Base-by-base conservation (phyloP, 345 rosid species). In the Psidium friedrichsthalianum region DNA sequence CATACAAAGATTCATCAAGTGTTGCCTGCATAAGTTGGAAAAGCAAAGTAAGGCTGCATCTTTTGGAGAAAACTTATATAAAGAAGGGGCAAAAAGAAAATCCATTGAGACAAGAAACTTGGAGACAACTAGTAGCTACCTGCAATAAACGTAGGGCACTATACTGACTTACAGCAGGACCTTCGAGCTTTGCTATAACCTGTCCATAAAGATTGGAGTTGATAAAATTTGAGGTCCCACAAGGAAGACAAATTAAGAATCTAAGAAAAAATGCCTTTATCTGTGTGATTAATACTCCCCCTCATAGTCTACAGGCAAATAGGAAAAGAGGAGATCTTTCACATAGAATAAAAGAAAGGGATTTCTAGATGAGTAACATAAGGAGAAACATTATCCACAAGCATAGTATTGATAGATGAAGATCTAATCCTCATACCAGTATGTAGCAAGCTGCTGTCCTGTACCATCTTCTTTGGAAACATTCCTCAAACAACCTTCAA, bases 361-460 rank as follows among this genome's bases (percentile, higher is more conserved):
- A 32, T 69, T n/a, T 42, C 11, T 21, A n/a, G 22, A 13, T 51
- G 32, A 55, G 56, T 55, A 53, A n/a, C 42, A 56, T 20, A 8
- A 58, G n/a, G 78, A 51, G 25, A 86, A 58, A 69, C n/a, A 69
- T 32, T 32, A 69, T 69, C 13, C 78, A 16, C 78, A 32, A 69
- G 44, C 32, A 85, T 44, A 12, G 8, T 54, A 80, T 27, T 56
- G 44, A 78, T 27, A 56, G 42, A 56, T 52, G 87, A 29, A 84
- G 86, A 87, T 54, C 88, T 22, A 49, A 25, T n/a, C n/a, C n/a
- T n/a, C 98, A 94, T 92, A 97, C 98, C 89, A 97, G 98, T 87
- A 97, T 96, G 91, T 96, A 96, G 92, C 99, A 96, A 53, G 99
- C 99, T 78, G 99, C 99, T 53, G 99, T 97, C 44, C 98, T 98